Percentiles rank a stretch among this genome's conserved stretches.
These are phyloP conservation scores for sweet orange (Citrus sinensis) DNA, from an alignment of 345 rosid genomes.

Conservation along the genomic window DNA sequence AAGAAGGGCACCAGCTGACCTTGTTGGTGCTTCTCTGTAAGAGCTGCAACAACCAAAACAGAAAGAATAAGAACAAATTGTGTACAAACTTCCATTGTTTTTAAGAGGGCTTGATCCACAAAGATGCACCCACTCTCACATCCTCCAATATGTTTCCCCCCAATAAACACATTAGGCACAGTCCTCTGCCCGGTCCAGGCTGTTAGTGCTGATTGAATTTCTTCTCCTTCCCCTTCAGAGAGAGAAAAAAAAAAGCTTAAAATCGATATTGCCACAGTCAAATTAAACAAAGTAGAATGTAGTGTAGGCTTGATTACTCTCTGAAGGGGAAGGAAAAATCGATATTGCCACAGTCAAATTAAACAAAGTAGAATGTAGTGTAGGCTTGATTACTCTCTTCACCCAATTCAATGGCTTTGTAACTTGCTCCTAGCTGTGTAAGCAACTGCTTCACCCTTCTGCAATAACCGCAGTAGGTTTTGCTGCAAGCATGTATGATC, in stretches of 20 bases:
- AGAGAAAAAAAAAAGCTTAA: background rate
- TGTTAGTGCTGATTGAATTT: constrained; percentile 45
- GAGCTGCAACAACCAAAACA: constrained; percentile 31
- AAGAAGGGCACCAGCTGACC: constrained; percentile 53
- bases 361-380: too few relatives aligned
- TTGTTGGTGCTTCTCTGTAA: constrained; percentile 42
- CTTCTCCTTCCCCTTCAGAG: constrained; percentile 39
- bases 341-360: too few relatives aligned
- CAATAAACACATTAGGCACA: constrained; percentile 63
- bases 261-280: too few relatives aligned
- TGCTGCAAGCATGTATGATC: constrained; percentile 33
- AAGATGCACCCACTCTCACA: constrained; percentile 45
- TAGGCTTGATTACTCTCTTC: constrained; percentile 29
- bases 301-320: constrained; percentile 23
- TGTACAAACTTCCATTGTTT: background rate
- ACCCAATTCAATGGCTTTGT: constrained; percentile 46
- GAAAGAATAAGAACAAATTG: background rate
- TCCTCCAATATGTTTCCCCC: constrained; percentile 60
- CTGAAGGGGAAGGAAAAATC: background rate
- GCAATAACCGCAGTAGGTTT: constrained; percentile 66
- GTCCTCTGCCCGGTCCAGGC: constrained; percentile 62
- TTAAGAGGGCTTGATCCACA: background rate
- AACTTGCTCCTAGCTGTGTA: constrained; percentile 45
- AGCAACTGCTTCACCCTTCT: constrained; percentile 53
- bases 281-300: too few relatives aligned